Evolutionary conservation across 306 rosid genomes (phyloP).

Genomic region (Prunus dulcis): DNA sequence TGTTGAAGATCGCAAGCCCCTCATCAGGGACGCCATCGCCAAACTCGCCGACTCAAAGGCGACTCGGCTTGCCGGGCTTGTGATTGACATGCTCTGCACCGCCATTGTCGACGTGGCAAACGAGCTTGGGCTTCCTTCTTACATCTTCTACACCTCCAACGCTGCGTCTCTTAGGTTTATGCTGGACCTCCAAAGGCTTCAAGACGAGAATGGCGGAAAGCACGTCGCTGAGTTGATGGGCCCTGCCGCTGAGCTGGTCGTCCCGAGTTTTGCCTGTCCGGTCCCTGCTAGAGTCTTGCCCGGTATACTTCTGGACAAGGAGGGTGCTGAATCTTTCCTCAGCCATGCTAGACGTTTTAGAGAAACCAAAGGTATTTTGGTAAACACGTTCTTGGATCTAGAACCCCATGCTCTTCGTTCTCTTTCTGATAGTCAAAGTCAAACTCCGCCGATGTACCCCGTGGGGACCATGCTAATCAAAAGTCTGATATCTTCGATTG

Average conservation of each 20-base stretch:
- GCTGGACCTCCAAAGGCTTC: conserved; percentile 20
- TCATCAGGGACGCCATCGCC: conserved; percentile 2
- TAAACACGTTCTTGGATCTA: conserved; percentile 48
- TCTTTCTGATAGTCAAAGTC: too few relatives aligned
- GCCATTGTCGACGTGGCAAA: conserved; percentile 25
- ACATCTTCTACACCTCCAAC: conserved; percentile 8
- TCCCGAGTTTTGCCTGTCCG: conserved; percentile 20
- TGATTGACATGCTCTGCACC: conserved; percentile 23
- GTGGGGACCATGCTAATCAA: neutral
- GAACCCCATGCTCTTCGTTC: too few relatives aligned
- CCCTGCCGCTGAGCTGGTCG: neutral
- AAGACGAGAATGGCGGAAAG: neutral
- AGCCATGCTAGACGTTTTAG: neutral
- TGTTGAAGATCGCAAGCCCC: neutral
- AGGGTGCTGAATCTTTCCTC: neutral
- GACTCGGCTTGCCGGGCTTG: conserved; percentile 17
- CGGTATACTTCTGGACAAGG: too few relatives aligned
- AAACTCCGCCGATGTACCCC: too few relatives aligned
- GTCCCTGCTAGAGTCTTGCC: too few relatives aligned
- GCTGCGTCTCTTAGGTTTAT: conserved; percentile 15
- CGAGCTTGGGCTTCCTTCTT: conserved; percentile 28
- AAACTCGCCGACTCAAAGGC: neutral
- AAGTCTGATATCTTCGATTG: conserved; percentile 32
- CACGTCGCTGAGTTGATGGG: neutral
- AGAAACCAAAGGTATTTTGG: conserved; percentile 37